Evolutionary conservation across 2,329 filamentous ascomycete species (phyloP), one percentile per base, ranked within the genome.

Genomic region (Arthroderma uncinatum): DNA sequence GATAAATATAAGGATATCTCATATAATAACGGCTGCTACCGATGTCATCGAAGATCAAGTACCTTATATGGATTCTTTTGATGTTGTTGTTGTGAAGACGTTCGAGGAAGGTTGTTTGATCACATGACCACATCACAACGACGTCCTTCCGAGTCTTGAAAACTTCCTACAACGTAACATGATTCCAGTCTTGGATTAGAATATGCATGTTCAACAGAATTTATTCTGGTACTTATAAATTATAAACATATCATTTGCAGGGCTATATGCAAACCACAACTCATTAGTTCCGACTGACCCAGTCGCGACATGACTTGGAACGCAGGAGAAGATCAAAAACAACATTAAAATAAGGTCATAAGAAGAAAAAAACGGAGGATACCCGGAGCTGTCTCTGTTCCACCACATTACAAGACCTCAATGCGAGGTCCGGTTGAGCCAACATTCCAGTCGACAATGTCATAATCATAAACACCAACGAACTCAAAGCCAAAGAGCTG

Each of bases 401-500:
- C 23, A 28, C 44, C 44, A 23, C 10, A 16, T 55, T 52, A 59
- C 52, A 59, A 53, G 5, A 54, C 39, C 40, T 59, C 55, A 23
- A 65, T 60, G 4, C 58, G 44, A 10, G 62, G 64, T 12, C 64
- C 64, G 16, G 62, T 65, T 23, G 61, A 61, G 5, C 64, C 64
- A 56, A 64, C 65, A 59, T 63, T 59, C 64, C 64, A 66, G 5
- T 59, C 53, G 21, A 65, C 56, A 5, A 56, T 57, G 48, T 65
- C 62, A n/a, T 19, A 44, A 56, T 66, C 65, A 16, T 59, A 60
- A 3, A 60, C 65, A 1, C 65, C 65, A 16, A 66, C 65, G 61
- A 64, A 65, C 57, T 66, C 65, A 54, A 63, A 59, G 12, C 61
- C 65, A 36, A 65, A 54, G 40, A 63, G 33, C 57, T 61, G n/a